Base-by-base conservation (phyloP, 106 monocot genomes). In the Alisma plantagoaquatica region DNA sequence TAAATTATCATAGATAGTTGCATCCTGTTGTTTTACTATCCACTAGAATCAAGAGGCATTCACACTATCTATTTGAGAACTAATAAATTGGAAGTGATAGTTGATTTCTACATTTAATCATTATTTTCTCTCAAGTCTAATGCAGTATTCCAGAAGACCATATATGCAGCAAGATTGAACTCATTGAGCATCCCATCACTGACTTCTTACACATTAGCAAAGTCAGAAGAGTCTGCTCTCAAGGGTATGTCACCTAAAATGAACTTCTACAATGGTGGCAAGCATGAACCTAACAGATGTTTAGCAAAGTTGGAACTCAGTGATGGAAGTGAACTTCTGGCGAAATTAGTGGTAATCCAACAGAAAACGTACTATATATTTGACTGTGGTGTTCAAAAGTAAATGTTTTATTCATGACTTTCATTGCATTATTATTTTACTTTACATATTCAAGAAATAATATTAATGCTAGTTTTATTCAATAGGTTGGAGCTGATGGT, bases 401-500 rank as follows among this genome's bases (percentile, higher is more conserved):
- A n/a, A n/a, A n/a, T n/a, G n/a, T n/a, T n/a, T n/a, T n/a, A n/a
- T n/a, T n/a, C n/a, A n/a, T n/a, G n/a, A n/a, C n/a, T n/a, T n/a
- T n/a, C n/a, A n/a, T n/a, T n/a, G n/a, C n/a, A n/a, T n/a, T n/a
- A 11, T 31, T 0, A 18, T 31, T 5, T 71, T 55, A 26, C 24
- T 5, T 21, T 70, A 33, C 24, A 33, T 10, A 7, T 38, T 38
- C 35, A 14, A 14, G 14, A 38, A n/a, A n/a, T n/a, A n/a, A n/a
- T n/a, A n/a, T n/a, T n/a, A n/a, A n/a, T n/a, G n/a, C n/a, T n/a
- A n/a, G n/a, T n/a, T n/a, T n/a, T n/a, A n/a, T n/a, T 27, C 1
- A 3, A n/a, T 69, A 98, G 96, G 84, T 98, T 23, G 96, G 96
- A 61, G 89, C 96, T 73, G 96, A 98, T 72, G 96, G 96, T 23